Conservation (phyloP, 2,329 filamentous ascomycete genomes). For the Thyridium curvatum region DNA sequence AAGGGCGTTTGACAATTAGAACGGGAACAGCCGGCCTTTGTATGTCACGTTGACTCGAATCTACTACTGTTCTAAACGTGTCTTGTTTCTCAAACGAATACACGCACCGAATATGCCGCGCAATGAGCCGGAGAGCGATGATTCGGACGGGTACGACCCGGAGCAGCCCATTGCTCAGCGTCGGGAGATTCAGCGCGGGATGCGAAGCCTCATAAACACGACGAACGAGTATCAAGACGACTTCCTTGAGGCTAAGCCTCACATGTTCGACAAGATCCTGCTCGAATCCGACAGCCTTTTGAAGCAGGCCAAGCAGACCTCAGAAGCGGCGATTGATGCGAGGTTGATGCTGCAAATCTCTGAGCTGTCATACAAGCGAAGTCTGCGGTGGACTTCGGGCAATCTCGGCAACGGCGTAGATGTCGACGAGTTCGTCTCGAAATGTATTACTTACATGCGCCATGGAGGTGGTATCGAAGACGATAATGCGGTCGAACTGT, state of each 20-base stretch:
- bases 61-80: no score
- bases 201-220: constrained; percentile 47
- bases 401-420: constrained; percentile 71
- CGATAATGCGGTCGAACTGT: constrained; percentile 43
- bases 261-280: constrained; percentile 60
- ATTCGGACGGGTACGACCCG: constrained; percentile 63
- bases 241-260: constrained; percentile 59
- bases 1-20: constrained; percentile 1
- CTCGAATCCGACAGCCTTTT: constrained; percentile 59
- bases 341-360: constrained; percentile 76
- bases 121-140: constrained; percentile 5
- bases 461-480: constrained; percentile 51
- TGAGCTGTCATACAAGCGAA: constrained; percentile 74
- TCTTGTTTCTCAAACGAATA: no score
- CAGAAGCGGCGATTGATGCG: constrained; percentile 85
- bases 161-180: constrained; percentile 73
- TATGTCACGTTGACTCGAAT: no score
- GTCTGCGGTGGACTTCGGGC: constrained; percentile 66
- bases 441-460: constrained; percentile 84
- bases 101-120: no score
- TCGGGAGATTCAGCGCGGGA: constrained; percentile 42
- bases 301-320: constrained; percentile 73
- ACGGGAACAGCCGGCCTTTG: no score
- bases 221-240: constrained; percentile 62
- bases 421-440: constrained; percentile 85